A percentile compares a stretch with the other conserved stretches of the same genome.
Conservation (phyloP, 805 yeast genomes). For the Priceomyces melissophilus region DNA sequence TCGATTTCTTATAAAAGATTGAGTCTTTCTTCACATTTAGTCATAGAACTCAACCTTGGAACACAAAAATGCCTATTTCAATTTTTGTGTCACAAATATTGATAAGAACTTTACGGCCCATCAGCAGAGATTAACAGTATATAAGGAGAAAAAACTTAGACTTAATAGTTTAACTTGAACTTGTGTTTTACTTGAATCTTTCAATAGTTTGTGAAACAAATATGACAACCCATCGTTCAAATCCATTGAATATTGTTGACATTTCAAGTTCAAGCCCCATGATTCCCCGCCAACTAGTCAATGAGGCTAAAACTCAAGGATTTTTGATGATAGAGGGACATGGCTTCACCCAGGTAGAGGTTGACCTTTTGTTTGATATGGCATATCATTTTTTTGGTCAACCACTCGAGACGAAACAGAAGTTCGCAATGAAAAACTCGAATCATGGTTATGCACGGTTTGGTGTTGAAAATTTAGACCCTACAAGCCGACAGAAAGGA, state of each 20-base stretch:
- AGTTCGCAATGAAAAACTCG: slow-evolving; percentile 47
- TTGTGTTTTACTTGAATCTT: too few species aligned
- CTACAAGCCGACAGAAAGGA: slow-evolving; percentile 22
- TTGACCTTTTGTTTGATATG: slow-evolving; percentile 46
- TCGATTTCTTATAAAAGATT: too few species aligned
- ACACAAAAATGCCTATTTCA: too few species aligned
- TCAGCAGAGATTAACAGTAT: too few species aligned
- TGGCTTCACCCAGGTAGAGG: slow-evolving; percentile 54
- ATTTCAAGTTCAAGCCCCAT: slow-evolving; percentile 40
- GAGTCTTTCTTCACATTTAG: too few species aligned
- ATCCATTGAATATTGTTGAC: slow-evolving; percentile 58
- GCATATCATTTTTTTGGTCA: slow-evolving; percentile 50
- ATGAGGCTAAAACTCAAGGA: slow-evolving; percentile 63
- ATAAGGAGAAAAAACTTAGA: too few species aligned
- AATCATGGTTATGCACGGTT: slow-evolving; percentile 62
- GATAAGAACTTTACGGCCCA: too few species aligned
- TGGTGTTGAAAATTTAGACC: slow-evolving; percentile 51
- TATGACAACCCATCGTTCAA: slow-evolving; percentile 11
- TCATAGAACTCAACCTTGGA: too few species aligned
- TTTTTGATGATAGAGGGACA: slow-evolving; percentile 67
- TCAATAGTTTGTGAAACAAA: too few species aligned
- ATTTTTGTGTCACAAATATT: too few species aligned
- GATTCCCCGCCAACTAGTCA: slow-evolving; percentile 50
- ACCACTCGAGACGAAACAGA: slow-evolving; percentile 48
- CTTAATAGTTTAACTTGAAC: too few species aligned